Base-by-base conservation (phyloP, 2,329 filamentous ascomycete genomes). In the Orbilia blumenaviensis region DNA sequence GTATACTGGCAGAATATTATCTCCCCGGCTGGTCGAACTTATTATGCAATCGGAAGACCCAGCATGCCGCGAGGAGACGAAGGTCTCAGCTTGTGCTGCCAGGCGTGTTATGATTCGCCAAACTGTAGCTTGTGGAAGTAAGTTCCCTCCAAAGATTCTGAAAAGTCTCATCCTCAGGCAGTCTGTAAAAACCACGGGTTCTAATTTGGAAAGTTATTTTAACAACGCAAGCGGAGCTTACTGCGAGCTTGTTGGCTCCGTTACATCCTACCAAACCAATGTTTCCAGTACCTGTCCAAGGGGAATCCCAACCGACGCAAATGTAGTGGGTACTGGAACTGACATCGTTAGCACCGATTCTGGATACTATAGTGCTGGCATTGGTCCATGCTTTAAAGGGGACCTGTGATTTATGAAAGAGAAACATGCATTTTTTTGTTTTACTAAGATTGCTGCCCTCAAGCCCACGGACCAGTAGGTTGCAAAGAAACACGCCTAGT, bases 41-140 rank as follows among this genome's bases (percentile, higher is more conserved):
- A 23, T 16, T 16, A 16, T 10, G 25, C 16, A 7, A 16, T 60
- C 7, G 64, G 64, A 3, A 48, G 7, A 1, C 21, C 18, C 8
- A 4, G 1, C 25, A 38, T 68, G 12, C 38, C 64, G 23, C 14
- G 16, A 38, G 64, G 64, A 1, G 64, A 68, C 6, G 34, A 60
- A 25, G 64, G 64, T 46, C 52, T 68, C 7, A 68, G 64, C 29
- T n/a, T 48, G 25, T 68, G 64, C 41, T 68, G 64, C 27, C 64
- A 68, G 27, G 16, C 16, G 14, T 68, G 64, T 27, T 68, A 68
- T 18, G 25, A 68, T 32, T 48, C 52, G 4, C 50, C 52, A 16
- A 25, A 50, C 12, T 68, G 64, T 25, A 34, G 16, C 14, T 34
- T 60, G 27, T 68, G 50, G 50, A 68, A 68, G 64, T 68, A 50